Evolutionary conservation across 192 early-diverging fungal species (phyloP).

Genomic region (Linnemannia exigua): DNA sequence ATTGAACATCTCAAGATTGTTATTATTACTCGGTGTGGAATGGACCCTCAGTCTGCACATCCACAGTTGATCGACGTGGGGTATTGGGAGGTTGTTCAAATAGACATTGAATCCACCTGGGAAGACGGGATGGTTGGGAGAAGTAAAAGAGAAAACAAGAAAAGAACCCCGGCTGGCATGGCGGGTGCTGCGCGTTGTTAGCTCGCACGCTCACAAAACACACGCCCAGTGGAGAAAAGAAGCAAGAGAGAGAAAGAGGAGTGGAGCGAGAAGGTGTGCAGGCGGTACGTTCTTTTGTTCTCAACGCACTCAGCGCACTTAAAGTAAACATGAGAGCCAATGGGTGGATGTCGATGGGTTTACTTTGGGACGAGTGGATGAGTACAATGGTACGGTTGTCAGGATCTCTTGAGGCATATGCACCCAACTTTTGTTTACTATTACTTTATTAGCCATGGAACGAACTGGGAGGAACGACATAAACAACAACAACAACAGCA

Average conservation of each 20-base stretch:
- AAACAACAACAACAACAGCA: neutral
- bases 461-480: neutral
- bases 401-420: neutral
- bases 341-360: neutral
- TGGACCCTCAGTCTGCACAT: neutral
- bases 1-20: neutral
- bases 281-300: neutral
- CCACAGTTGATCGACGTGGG: neutral
- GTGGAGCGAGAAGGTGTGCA: neutral
- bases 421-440: neutral
- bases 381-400: neutral
- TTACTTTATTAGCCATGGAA: neutral
- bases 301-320: neutral
- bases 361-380: neutral
- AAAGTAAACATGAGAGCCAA: constrained; percentile 6
- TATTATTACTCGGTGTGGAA: too few species aligned
- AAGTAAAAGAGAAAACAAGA: neutral
- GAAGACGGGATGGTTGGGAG: neutral
- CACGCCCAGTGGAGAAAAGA: constrained; percentile 1
- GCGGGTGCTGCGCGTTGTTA: neutral
- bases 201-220: neutral
- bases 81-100: neutral
- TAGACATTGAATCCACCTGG: neutral
- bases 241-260: neutral
- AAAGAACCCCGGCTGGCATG: neutral